A percentile compares a stretch with the other conserved stretches of the same genome.
Conservation (phyloP, 352 stramenopile genomes). For the Peronospora tabacina region DNA sequence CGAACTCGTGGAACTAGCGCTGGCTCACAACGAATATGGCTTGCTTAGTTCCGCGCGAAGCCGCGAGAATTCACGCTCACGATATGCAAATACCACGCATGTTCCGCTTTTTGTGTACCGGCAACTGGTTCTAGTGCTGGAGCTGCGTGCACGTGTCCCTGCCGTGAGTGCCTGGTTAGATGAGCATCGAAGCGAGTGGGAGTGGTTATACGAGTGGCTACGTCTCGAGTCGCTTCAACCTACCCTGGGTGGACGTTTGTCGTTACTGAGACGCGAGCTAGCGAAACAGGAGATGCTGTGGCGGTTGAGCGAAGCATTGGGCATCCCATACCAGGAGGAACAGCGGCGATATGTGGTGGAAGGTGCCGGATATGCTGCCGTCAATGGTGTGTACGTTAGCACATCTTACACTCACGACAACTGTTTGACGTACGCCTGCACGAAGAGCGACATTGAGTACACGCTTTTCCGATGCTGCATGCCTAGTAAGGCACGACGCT, state of each 20-base stretch:
- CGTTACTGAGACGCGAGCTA: conserved; percentile 55
- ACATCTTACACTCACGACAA: conserved; percentile 67
- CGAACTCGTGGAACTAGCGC: conserved; percentile 60
- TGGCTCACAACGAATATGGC: conserved; percentile 58
- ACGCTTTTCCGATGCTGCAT: conserved; percentile 97
- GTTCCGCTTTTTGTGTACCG: conserved; percentile 76
- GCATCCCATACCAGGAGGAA: conserved; percentile 61
- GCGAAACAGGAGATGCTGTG: conserved; percentile 69
- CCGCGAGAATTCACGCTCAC: conserved; percentile 52
- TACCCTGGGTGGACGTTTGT: conserved; percentile 58
- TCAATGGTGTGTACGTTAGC: conserved; percentile 94
- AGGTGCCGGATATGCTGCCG: conserved; percentile 78
- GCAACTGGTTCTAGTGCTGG: conserved; percentile 59
- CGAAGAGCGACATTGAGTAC: conserved; percentile 70
- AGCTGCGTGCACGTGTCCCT: conserved; percentile 59
- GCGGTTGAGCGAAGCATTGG: conserved; percentile 52
- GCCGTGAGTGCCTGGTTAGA: conserved; percentile 48
- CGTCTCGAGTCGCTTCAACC: conserved; percentile 77
- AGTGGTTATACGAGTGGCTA: conserved; percentile 87
- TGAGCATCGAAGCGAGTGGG: conserved; percentile 49
- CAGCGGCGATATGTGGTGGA: conserved; percentile 85
- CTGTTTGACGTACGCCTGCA: conserved; percentile 60
- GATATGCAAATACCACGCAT: conserved; percentile 60
- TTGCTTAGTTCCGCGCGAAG: conserved; percentile 61
- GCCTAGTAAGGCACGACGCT: conserved; percentile 95